These are phyloP conservation scores for Epichloe sibirici DNA, from an alignment of 2,329 filamentous ascomycete species.

Conservation along the genomic window DNA sequence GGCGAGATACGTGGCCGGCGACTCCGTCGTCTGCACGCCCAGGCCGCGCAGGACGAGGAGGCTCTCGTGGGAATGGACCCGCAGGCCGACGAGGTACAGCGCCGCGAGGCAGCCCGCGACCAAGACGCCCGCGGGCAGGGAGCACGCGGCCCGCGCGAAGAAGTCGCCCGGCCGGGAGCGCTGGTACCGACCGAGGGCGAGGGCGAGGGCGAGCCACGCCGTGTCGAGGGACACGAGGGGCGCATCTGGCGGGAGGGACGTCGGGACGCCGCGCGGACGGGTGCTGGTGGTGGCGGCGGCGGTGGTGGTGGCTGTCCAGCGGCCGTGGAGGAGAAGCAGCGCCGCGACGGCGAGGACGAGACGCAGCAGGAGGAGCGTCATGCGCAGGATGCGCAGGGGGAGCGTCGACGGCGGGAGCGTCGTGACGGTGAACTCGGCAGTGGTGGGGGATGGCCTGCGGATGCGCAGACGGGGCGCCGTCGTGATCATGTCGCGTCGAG, in stretches of 20 bases:
- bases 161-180: conserved; percentile 22
- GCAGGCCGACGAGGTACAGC: conserved; percentile 32
- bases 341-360: conserved; percentile 29
- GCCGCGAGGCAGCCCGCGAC: conserved; percentile 21
- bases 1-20: conserved; percentile 46
- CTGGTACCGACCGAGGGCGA: conserved; percentile 14
- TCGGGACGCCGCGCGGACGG: no score
- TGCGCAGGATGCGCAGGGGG: conserved; percentile 32
- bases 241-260: neutral
- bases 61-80: conserved; percentile 58
- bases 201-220: conserved; percentile 6
- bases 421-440: conserved; percentile 85
- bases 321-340: conserved; percentile 37
- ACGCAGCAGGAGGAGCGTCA: conserved; percentile 31
- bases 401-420: conserved; percentile 51
- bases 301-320: conserved; percentile 14
- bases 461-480: conserved; percentile 47
- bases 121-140: conserved; percentile 27
- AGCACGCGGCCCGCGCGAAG: conserved; percentile 19
- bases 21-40: conserved; percentile 76
- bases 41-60: conserved; percentile 79
- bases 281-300: neutral
- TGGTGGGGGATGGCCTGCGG: conserved; percentile 68
- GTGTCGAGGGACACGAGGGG: conserved; percentile 7
- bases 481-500: conserved; percentile 36